Evolutionary conservation across 2,329 filamentous ascomycete genomes (phyloP).

Genomic region (Bipolaris zeicola): DNA sequence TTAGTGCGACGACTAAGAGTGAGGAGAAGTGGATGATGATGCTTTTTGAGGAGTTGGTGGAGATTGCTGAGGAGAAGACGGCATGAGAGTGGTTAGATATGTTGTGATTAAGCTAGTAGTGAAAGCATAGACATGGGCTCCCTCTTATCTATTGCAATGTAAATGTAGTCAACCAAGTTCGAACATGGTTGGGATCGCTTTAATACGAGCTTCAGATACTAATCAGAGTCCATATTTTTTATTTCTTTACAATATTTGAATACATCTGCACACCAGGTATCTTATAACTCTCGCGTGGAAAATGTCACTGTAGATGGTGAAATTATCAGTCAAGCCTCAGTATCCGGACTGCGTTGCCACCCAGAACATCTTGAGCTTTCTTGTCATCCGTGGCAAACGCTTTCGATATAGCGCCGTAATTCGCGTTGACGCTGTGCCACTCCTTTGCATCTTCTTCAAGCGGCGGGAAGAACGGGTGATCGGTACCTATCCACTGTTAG

Average conservation of each 20-base stretch:
- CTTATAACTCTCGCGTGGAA: neutral
- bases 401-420: conserved; percentile 61
- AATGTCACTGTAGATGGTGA: too few species aligned
- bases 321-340: conserved; percentile 44
- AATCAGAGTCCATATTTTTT: neutral
- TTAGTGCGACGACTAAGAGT: conserved; percentile 71
- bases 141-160: neutral
- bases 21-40: conserved; percentile 74
- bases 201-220: neutral
- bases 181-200: neutral
- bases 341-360: conserved; percentile 63
- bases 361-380: conserved; percentile 61
- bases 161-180: neutral
- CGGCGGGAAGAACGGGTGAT: conserved; percentile 86
- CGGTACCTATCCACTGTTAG: conserved; percentile 63
- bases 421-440: conserved; percentile 72
- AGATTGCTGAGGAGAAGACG: conserved; percentile 54
- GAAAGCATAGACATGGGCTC: neutral
- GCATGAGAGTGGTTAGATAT: neutral
- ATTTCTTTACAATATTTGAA: neutral
- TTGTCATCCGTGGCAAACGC: conserved; percentile 55
- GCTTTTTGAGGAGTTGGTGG: conserved; percentile 76
- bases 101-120: too few species aligned
- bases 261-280: neutral
- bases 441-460: conserved; percentile 65